Conservation (phyloP, 768 basidiomycete species). For the Psilocybe cyanescens region DNA sequence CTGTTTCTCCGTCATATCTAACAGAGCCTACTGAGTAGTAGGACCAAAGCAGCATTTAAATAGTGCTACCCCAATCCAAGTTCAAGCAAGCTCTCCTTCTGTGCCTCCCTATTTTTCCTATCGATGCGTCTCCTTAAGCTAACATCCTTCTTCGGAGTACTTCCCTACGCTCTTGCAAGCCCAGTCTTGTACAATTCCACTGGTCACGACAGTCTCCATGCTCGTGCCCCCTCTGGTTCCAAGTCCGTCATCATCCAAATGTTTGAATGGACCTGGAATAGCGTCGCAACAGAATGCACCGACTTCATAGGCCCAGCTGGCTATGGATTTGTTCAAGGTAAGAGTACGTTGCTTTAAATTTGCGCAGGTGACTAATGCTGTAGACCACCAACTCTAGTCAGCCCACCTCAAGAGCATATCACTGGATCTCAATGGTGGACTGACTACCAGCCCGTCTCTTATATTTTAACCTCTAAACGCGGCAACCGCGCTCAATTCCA, state of each 20-base stretch:
- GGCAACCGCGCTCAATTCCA: conserved; percentile 59
- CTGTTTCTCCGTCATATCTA: not conserved
- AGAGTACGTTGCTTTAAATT: not conserved
- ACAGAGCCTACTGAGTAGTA: not conserved
- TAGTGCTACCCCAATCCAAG: not conserved
- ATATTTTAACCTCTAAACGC: conserved; percentile 66
- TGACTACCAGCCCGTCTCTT: conserved; percentile 73
- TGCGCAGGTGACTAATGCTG: not conserved
- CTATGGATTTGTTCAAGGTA: conserved; percentile 73
- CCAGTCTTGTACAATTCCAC: not conserved
- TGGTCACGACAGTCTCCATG: conserved; percentile 3
- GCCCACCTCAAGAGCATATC: conserved; percentile 63
- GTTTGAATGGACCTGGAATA: conserved; percentile 71
- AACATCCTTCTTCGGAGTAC: not conserved
- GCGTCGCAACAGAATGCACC: conserved; percentile 65
- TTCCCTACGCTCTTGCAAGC: conserved; percentile 4
- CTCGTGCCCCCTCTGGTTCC: conserved; percentile 28
- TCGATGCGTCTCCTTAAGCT: conserved; percentile 4
- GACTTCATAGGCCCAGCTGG: conserved; percentile 71
- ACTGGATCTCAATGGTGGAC: conserved; percentile 72
- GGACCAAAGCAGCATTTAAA: not conserved
- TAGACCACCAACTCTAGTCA: conserved; percentile 30
- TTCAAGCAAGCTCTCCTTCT: not conserved
- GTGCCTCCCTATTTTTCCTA: not conserved
- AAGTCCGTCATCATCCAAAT: conserved; percentile 68